A percentile compares a stretch with the other conserved stretches of the same genome.
Conservation (phyloP, 345 rosid species). For the Raphanus sativus region DNA sequence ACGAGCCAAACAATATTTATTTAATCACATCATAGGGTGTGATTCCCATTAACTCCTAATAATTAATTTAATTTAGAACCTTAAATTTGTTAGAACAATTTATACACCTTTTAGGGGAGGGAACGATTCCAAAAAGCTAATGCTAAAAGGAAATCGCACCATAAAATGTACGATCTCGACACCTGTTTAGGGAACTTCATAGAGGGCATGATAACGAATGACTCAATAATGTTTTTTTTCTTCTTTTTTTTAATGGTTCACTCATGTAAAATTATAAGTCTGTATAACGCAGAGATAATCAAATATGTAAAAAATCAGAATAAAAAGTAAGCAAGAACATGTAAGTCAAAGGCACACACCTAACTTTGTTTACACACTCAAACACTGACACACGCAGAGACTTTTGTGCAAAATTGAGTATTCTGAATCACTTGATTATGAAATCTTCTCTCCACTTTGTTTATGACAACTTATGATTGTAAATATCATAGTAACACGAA, state of each 20-base stretch:
- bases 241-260: not conserved
- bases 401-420: not conserved
- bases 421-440: not conserved
- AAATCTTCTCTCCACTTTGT: not conserved
- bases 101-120: slow-evolving; percentile 17
- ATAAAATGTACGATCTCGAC: slow-evolving; percentile 30
- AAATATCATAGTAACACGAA: not conserved
- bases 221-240: not conserved
- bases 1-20: not conserved
- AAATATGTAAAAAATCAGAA: no score
- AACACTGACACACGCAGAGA: not conserved
- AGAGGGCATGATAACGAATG: not conserved
- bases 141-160: slow-evolving; percentile 15
- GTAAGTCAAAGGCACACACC: slow-evolving; percentile 7
- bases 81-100: slow-evolving; percentile 21
- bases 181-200: slow-evolving; percentile 24
- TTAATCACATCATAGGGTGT: slow-evolving; percentile 20
- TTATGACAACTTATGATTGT: not conserved
- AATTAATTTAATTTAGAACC: slow-evolving; percentile 11
- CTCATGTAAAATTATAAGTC: not conserved
- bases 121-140: slow-evolving; percentile 33
- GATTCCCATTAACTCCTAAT: slow-evolving; percentile 29
- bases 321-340: no score
- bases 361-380: slow-evolving; percentile 13
- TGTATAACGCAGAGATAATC: no score